Evolutionary conservation across 2,329 filamentous ascomycete genomes (phyloP), one percentile per base, ranked within the genome.

Genomic region (Colletotrichum camelliae): DNA sequence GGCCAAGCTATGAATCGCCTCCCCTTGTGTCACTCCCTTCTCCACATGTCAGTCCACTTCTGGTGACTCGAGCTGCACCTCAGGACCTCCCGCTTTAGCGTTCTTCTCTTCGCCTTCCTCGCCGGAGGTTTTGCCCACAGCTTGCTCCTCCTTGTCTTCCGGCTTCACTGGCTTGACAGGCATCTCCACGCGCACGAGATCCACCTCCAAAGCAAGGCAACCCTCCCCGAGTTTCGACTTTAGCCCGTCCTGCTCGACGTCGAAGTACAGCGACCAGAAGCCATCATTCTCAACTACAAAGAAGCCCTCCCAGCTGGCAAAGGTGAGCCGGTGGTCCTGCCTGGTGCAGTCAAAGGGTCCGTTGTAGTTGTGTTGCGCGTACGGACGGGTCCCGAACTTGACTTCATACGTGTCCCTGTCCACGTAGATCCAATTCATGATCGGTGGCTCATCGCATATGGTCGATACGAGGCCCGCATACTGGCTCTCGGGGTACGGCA

Each of bases 401-500:
- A 89, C 81, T 75, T 87, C 86, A 70, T 87, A 85, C 1, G 87
- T 87, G 21, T 85, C 79, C 64, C 83, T 83, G 79, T 89, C 85
- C 60, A 89, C 82, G 72, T 86, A 89, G 77, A 89, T 86, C 88
- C 88, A 89, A 80, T 89, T 89, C 78, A 89, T 82, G 77, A 88
- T 85, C 1, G 87, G 87, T n/a, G 87, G 86, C 16, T 86, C 86
- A 67, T 88, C 85, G 39, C 84, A 87, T 52, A 89, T 88, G 12
- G 86, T 88, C 64, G 85, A 88, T 33, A 89, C 87, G 3, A 89
- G 81, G 5, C 88, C 88, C 48, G 87, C 84, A 58, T 86, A 84
- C 31, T 81, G 74, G n/a, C 84, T 77, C n/a, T 90, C 90, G 4
- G 90, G 90, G 77, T 91, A 91, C 2, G 90, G 89, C 27, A 91